Base-by-base conservation (phyloP, 257 asterid genomes). In the Misopates orontium region DNA sequence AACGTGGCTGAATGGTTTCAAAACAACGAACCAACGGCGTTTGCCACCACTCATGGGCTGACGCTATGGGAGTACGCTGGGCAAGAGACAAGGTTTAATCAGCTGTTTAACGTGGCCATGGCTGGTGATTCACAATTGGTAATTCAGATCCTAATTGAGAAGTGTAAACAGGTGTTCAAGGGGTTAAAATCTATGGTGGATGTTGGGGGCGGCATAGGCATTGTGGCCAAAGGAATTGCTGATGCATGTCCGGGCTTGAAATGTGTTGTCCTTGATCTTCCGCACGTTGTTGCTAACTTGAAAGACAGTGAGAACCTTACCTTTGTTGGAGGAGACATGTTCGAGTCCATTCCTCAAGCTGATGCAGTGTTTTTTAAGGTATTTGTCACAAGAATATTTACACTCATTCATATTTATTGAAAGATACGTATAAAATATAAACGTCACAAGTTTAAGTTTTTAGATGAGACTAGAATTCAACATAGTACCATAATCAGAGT, bases 151-250 rank as follows among this genome's bases (percentile, higher is more conserved):
- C 22, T 73, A 12, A 23, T 68, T 1, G 60, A 16, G 14, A 63
- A 75, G 18, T 71, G 80, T 25, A 56, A 18, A 20, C 51, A 71
- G 19, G 78, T 54, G 0, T 76, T 79, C n/a, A 68, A 76, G 5
- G 79, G 82, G 36, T 19, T 79, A 53, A 57, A 51, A 21, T 66
- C 80, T 3, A 31, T 78, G 41, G 59, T 67, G 2, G 80, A 78
- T 24, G 73, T 80, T 4, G 85, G 74, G 14, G 74, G 79, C 8
- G 84, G 84, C 41, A 70, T 62, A 0, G 79, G 74, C 17, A 57
- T 19, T 1, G 32, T 63, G 31, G 67, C 73, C 32, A 71, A 64
- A 60, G 57, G 12, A 4, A 52, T 74, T 44, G 42, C 60, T 10
- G 48, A 64, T 32, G 65, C n/a, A 21, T 77, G 67, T 20, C 78